Evolutionary conservation across 164 flowering plant genomes (phyloP), one percentile per base, ranked within the genome.

Genomic region (Malania oleifera): DNA sequence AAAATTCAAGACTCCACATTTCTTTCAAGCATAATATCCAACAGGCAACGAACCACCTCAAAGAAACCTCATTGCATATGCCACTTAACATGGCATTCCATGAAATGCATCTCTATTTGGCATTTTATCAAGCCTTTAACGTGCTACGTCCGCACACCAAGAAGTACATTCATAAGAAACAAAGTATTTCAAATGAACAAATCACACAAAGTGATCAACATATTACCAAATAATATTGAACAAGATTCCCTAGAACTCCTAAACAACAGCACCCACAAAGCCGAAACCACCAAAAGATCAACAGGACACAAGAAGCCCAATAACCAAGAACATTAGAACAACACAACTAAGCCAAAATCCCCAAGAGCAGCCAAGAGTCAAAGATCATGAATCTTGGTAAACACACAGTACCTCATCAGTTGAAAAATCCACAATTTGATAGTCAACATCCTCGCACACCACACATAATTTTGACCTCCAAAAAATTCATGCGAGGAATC

Each of bases 21-120:
- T 52, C 66, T 65, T 23, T 52, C 77, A 15, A 64, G 70, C 79
- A 80, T 80, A 53, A 75, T 72, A 52, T 72, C 73, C 54, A 77
- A 75, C 58, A 80, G 24, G 0, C 5, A 7, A 9, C 67, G 43
- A 0, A 75, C 80, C 2, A 19, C 34, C n/a, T 52, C 71, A 54
- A 69, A 45, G 39, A 53, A 43, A 12, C 77, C 82, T 61, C 5
- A n/a, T 45, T 70, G 57, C 7, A 66, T 67, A 68, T 61, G 24
- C 58, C 85, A 66, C 65, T 66, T 50, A 80, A 56, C 44, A 80
- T 38, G 0, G 75, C 73, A 66, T 75, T 77, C 77, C 80, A 74
- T 2, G 80, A 64, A 61, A 79, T 51, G 65, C 70, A 63, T 70
- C 74, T 20, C 62, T 65, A 0, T 48, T 15, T 5, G 56, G 38